Base-by-base conservation (phyloP, 768 basidiomycete genomes). In the Mycena epipterygia region DNA sequence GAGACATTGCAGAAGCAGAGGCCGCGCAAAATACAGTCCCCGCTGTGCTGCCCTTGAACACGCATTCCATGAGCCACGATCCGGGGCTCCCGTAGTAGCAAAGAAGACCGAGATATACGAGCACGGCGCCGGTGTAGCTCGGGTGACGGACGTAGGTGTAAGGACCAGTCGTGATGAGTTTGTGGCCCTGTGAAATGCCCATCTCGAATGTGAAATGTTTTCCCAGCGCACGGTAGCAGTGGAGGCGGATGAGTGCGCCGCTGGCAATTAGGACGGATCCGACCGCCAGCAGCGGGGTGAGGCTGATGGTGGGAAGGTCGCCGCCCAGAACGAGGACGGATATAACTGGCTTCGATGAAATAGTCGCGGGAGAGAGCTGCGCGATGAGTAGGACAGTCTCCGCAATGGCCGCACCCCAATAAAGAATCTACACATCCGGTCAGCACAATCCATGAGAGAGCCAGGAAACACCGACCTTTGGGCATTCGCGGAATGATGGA, bases 191-290 rank as follows among this genome's bases (percentile, higher is more conserved):
- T 37, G 55, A 61, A 46, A 80, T 75, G 42, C 75, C 71, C n/a
- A 74, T 71, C 41, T 80, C 73, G 53, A 80, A 80, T 5, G 78
- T 81, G 68, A 79, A 81, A n/a, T 73, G 53, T 5, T 44, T 55
- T 7, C 78, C 79, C n/a, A 81, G 71, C 9, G 51, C 53, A 35
- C 37, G 51, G 59, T 70, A 70, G 59, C 64, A 70, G 12, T 21
- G 37, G 17, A 66, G 41, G 13, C 69, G 69, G 14, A 70, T 58
- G 19, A 66, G 42, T 0, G 58, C 64, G 17, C 69, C 69, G 21
- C 49, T 30, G 44, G 16, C 23, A 3, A 57, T 37, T 16, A 70
- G 58, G 8, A 56, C 0, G 1, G 35, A 52, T 0, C 69, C 69
- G 17, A 70, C 17, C 16, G 25, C 57, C 2, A 37, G 33, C 1